phyloP scores from a whole-genome alignment of 495 filamentous ascomycete genomes.

The Penicillium roqueforti region DNA sequence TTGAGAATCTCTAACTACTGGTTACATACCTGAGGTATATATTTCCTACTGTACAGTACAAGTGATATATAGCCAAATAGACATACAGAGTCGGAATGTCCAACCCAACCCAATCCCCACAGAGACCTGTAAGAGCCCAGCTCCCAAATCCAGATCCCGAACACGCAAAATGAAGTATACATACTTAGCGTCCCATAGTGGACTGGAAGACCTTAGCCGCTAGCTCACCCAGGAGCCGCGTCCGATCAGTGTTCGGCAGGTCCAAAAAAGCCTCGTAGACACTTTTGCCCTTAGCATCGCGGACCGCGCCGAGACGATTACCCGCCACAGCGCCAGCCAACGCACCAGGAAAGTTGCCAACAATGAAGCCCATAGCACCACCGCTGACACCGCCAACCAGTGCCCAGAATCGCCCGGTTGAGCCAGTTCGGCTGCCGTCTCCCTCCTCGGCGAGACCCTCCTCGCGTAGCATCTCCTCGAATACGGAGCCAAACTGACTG shows the following conservation, averaged over 20 bases:
- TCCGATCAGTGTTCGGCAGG: conserved; percentile 73
- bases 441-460: conserved; percentile 72
- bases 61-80: background rate
- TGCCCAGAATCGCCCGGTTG: conserved; percentile 78
- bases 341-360: conserved; percentile 84
- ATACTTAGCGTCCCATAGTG: conserved; percentile 32
- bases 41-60: background rate
- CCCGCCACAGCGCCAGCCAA: conserved; percentile 90
- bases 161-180: background rate
- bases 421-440: conserved; percentile 27
- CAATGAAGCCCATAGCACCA: conserved; percentile 88
- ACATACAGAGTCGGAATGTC: background rate
- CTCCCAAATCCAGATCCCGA: background rate
- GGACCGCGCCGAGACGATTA: conserved; percentile 79
- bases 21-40: background rate
- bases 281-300: conserved; percentile 89
- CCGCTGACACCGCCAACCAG: conserved; percentile 82
- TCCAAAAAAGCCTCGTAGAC: conserved; percentile 88
- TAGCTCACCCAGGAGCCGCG: conserved; percentile 69
- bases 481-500: conserved; percentile 83
- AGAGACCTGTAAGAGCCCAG: background rate
- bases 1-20: background rate
- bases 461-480: conserved; percentile 97
- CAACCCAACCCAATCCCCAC: background rate
- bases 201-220: conserved; percentile 65